Evolutionary conservation across 305 asterid species (phyloP).

Genomic region (Ajuga reptans): DNA sequence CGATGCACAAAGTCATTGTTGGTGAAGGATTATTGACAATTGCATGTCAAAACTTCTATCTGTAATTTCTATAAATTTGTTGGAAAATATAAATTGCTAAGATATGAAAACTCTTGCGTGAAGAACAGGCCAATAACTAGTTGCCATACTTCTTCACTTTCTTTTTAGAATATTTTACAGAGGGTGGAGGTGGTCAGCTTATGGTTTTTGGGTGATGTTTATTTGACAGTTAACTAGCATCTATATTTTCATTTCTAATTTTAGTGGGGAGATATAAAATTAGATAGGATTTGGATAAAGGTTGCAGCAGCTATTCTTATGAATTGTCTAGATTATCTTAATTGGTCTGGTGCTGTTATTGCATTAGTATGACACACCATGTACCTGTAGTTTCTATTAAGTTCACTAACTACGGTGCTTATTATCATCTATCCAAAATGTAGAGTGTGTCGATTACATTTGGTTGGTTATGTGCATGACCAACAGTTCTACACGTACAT

Average conservation of each 20-base stretch:
- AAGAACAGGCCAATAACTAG: not conserved
- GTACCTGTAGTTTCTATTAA: not conserved
- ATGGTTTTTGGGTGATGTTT: not conserved
- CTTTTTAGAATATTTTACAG: not conserved
- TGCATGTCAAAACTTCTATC: not conserved
- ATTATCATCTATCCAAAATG: slow-evolving; percentile 14
- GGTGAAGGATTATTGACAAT: not conserved
- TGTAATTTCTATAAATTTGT: not conserved
- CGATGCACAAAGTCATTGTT: not conserved
- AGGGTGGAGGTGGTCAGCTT: not conserved
- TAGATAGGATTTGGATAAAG: not conserved
- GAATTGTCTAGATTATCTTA: slow-evolving; percentile 7
- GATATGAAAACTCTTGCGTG: not conserved
- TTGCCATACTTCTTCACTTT: not conserved
- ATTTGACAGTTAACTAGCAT: not conserved
- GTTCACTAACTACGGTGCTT: slow-evolving; percentile 4
- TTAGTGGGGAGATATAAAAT: not conserved
- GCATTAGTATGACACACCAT: not conserved
- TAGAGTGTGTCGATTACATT: not conserved
- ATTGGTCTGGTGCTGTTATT: not conserved
- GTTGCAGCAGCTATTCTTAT: not conserved
- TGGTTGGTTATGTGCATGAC: not conserved
- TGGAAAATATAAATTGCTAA: not conserved
- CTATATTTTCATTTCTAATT: not conserved
- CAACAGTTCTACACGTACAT: not conserved